phyloP scores from a whole-genome alignment of 1,284 basidiomycete genomes.

The Rugosomyces carneus region DNA sequence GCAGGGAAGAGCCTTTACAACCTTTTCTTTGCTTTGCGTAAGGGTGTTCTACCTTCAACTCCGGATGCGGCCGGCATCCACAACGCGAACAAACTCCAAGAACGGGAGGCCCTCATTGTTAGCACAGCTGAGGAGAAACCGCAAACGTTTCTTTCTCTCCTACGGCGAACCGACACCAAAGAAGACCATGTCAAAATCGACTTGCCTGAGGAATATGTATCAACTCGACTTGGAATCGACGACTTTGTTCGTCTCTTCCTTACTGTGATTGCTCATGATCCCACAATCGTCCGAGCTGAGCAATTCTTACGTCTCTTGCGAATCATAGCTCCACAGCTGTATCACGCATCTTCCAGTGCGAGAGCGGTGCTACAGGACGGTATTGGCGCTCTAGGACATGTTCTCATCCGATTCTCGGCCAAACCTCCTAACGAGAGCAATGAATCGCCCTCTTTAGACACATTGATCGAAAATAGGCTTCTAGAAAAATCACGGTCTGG shows the following conservation, averaged over 20 bases:
- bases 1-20: constrained; percentile 46
- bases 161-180: constrained; percentile 39
- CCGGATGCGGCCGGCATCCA: constrained; percentile 64
- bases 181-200: constrained; percentile 38
- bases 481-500: constrained; percentile 38
- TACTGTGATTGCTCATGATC: constrained; percentile 76
- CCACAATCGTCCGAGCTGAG: constrained; percentile 57
- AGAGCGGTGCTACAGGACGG: constrained; percentile 58
- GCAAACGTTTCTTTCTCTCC: constrained; percentile 52
- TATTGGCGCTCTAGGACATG: constrained; percentile 58
- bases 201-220: constrained; percentile 59
- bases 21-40: constrained; percentile 51
- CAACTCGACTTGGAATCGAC: constrained; percentile 51
- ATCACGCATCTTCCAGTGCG: constrained; percentile 45
- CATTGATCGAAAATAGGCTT: constrained; percentile 28
- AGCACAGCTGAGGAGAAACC: constrained; percentile 63
- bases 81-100: constrained; percentile 59
- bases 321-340: constrained; percentile 52
- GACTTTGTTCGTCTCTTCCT: constrained; percentile 70
- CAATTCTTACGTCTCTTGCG: constrained; percentile 63
- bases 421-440: constrained; percentile 32
- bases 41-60: constrained; percentile 30
- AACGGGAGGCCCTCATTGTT: constrained; percentile 67
- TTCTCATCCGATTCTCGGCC: constrained; percentile 41
- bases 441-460: constrained; percentile 21